phyloP scores from a whole-genome alignment of 352 stramenopile species.

The Phytopythium aichiense region DNA sequence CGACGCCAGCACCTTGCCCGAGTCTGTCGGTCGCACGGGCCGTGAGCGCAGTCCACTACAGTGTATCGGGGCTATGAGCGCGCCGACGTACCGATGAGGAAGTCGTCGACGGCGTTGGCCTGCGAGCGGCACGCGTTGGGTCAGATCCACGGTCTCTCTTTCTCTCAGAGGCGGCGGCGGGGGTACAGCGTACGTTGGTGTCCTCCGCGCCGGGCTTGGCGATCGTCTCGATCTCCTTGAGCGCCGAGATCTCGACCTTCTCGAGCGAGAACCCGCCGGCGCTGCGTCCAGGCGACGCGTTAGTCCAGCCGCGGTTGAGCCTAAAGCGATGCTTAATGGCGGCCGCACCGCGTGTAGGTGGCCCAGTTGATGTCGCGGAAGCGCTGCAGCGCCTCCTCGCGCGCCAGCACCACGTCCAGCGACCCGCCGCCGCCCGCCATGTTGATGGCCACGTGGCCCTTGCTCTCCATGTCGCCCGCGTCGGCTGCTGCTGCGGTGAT shows the following conservation, averaged over 20 bases:
- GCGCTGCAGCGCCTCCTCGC: constrained; percentile 80
- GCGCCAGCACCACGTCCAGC: constrained; percentile 67
- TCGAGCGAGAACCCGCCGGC: constrained; percentile 78
- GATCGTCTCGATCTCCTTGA: constrained; percentile 80
- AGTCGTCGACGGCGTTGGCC: constrained; percentile 70
- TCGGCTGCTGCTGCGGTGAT: neutral
- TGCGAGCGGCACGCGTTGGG: constrained; percentile 11
- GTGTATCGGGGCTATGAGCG: neutral
- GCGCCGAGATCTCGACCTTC: constrained; percentile 79
- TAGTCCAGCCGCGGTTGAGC: neutral
- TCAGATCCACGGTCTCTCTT: constrained; percentile 16
- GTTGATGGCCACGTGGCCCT: constrained; percentile 68
- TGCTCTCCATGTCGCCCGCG: constrained; percentile 35
- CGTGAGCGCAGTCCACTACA: neutral
- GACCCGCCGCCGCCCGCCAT: constrained; percentile 41
- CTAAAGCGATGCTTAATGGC: neutral
- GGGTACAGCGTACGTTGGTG: constrained; percentile 32
- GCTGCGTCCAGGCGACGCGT: constrained; percentile 13
- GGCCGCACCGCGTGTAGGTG: constrained; percentile 72
- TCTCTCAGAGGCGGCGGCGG: neutral
- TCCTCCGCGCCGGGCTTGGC: constrained; percentile 65
- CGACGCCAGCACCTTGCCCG: constrained; percentile 48
- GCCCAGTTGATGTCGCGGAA: constrained; percentile 90
- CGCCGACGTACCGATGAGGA: constrained; percentile 34
- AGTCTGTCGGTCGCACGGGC: constrained; percentile 27